Conservation (phyloP, 2,329 filamentous ascomycete species). For the Chrysosphaeria jannelii region DNA sequence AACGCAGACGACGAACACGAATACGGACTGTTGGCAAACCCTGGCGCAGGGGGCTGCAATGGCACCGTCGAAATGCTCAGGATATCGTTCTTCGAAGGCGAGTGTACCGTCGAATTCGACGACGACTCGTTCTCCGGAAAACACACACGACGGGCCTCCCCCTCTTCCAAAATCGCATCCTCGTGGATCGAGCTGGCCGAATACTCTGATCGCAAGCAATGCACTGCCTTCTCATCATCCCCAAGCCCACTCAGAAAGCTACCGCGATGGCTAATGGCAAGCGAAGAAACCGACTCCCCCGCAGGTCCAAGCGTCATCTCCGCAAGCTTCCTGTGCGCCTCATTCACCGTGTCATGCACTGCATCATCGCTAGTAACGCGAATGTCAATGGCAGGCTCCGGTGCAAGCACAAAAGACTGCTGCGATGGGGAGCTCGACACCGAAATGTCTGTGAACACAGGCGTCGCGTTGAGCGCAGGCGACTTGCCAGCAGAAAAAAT, state of each 20-base stretch:
- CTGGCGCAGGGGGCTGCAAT: conserved; percentile 20
- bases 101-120: conserved; percentile 14
- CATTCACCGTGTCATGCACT: conserved; percentile 1
- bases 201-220: conserved; percentile 15
- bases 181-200: conserved; percentile 21
- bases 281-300: conserved; percentile 5
- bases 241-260: conserved; percentile 17
- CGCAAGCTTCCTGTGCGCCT: not conserved
- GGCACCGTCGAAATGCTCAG: too few species aligned
- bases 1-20: conserved; percentile 29
- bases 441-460: not conserved
- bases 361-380: conserved; percentile 4
- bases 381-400: conserved; percentile 6
- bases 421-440: not conserved
- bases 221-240: conserved; percentile 11
- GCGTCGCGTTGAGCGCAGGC: conserved; percentile 1
- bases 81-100: conserved; percentile 13
- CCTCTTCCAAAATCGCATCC: conserved; percentile 18
- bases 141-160: conserved; percentile 5
- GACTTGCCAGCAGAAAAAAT: conserved; percentile 1
- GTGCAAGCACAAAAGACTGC: too few species aligned
- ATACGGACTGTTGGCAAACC: conserved; percentile 34
- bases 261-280: conserved; percentile 12
- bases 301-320: conserved; percentile 1
- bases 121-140: conserved; percentile 7